Conservation (phyloP, 805 yeast species). For the Zygosaccharomyces siamensis region DNA sequence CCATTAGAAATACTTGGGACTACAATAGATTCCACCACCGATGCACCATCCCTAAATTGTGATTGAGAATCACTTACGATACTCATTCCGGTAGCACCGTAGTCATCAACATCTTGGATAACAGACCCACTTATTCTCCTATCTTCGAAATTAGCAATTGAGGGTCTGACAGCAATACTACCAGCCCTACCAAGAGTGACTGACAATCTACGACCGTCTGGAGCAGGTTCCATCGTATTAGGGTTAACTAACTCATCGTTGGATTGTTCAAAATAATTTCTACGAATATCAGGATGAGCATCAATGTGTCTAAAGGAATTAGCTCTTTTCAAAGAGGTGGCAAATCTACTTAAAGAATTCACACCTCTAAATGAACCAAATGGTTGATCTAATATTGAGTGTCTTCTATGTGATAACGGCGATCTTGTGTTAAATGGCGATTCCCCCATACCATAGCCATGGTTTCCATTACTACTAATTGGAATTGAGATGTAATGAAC, state of each 20-base stretch:
- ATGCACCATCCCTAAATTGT: constrained; percentile 37
- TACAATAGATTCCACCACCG: constrained; percentile 41
- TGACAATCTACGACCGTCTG: constrained; percentile 60
- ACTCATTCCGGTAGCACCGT: constrained; percentile 37
- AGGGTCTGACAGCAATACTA: constrained; percentile 24
- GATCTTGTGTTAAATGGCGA: constrained; percentile 7
- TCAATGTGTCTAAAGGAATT: constrained; percentile 63
- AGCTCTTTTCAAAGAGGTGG: constrained; percentile 73
- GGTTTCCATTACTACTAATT: constrained; percentile 21
- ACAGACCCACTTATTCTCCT: constrained; percentile 20
- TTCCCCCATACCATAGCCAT: constrained; percentile 6
- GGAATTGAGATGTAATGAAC: constrained; percentile 34
- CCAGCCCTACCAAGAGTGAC: constrained; percentile 40
- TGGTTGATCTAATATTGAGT: constrained; percentile 41
- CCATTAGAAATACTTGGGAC: constrained; percentile 43
- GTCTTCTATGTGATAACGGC: constrained; percentile 26
- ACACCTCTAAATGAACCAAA: constrained; percentile 58
- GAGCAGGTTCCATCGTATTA: constrained; percentile 59
- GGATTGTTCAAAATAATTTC: constrained; percentile 60
- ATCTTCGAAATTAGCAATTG: constrained; percentile 21
- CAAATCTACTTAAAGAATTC: constrained; percentile 72
- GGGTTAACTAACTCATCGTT: constrained; percentile 67
- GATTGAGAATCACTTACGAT: constrained; percentile 27
- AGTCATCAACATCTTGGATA: constrained; percentile 40
- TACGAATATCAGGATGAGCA: constrained; percentile 36